Evolutionary conservation across 2,329 filamentous ascomycete species (phyloP), one percentile per base, ranked within the genome.

Genomic region (Scytalidium lignicola): DNA sequence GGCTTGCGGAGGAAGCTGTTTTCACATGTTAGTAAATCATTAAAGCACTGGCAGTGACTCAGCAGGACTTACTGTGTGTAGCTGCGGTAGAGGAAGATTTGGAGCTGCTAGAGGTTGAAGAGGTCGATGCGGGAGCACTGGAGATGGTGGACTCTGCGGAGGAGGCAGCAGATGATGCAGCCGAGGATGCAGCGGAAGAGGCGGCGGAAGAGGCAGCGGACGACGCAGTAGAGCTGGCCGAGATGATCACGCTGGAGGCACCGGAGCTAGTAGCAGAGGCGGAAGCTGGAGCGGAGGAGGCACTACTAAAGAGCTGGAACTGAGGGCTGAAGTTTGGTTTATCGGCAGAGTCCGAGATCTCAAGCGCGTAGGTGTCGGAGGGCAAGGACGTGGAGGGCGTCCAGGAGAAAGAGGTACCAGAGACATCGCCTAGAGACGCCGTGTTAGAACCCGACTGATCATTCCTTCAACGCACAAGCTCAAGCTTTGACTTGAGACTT

Each of bases 241-340:
- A 32, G 47, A 29, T 43, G 21, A 37, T 50, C 13, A 18, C 21
- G 42, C 42, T 43, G 19, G 54, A 50, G 7, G 21, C 20, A 23
- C 56, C 46, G 4, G 46, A 40, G 19, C 55, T 41, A 21, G 48
- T 47, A 21, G 56, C 41, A 13, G 50, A 22, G 18, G 44, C 40
- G 32, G 32, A 9, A 17, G 32, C 32, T n/a, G n/a, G n/a, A 37
- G 50, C 23, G 6, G 23, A 26, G 23, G 23, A 26, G 10, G 23
- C 23, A 10, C 23, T 10, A 26, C 6, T 26, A 43, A 26, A 5
- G n/a, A 63, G 42, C 20, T 52, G 39, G 50, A 64, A 63, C 47
- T 59, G 54, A 8, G 51, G 18, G 43, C 54, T 57, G 53, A 60
- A 64, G 55, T 65, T 64, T 22, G 46, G 26, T 3, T 15, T 44